Evolutionary conservation across 345 rosid species (phyloP), one percentile per base, ranked within the genome.

Genomic region (Lenwebbia sp.): DNA sequence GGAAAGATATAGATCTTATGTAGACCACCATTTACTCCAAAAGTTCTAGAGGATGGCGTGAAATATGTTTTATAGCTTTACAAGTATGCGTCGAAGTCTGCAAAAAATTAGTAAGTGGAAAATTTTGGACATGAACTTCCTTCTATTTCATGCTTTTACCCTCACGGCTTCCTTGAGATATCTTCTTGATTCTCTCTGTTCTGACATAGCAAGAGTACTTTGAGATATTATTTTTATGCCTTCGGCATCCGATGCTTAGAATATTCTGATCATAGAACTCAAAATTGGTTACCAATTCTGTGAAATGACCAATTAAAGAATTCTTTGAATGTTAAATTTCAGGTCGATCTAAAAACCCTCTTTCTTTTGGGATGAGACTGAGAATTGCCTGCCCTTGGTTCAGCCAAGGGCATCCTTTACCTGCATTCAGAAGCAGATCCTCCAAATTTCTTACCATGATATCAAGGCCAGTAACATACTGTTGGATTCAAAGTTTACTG

Each of bases 361-460:
- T 92, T 70, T 92, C 92, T 85, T 97, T 95, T 89, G 93, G 91
- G 17, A 90, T 87, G 94, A 92, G 99, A 87, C 26, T 93, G 92
- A 89, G 95, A 85, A 86, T 94, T 87, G 95, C 99, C 37, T 87
- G 95, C 99, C 37, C 74, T 95, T 83, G 99, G 94, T 82, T 94
- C 99, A 57, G 93, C 99, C 51, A 97, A 90, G 89, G 98, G 99
- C 70, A 95, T 96, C 86, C 90, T 94, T 70, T 96, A 96, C 89
- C 91, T 96, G 10, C 98, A 97, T 84, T 93, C 96, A 7, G 99
- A 97, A 94, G 99, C 99, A 41, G 87, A 97, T 86, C 99, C 99
- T 84, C 99, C 99, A 23, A 92, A 96, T 85, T 96, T 95, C 87
- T 8, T 98, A 97, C 88, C 92, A 98, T 11, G 99, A 97, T 90